Evolutionary conservation across 345 rosid species (phyloP).

Genomic region (Mallotus nudiflorus): DNA sequence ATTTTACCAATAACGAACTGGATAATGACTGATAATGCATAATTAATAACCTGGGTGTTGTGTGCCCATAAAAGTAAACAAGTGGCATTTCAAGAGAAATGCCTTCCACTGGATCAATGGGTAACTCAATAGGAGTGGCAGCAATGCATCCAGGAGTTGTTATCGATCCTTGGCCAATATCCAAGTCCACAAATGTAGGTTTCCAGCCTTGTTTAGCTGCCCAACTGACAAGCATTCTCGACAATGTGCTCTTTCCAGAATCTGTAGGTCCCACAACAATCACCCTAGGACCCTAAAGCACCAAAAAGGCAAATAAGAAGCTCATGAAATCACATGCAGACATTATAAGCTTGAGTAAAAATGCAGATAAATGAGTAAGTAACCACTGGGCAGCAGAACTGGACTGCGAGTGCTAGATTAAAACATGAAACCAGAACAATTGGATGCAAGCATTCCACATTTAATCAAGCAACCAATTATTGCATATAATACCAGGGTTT

Average conservation of each 20-base stretch:
- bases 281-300: conserved; percentile 78
- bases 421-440: not conserved
- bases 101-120: conserved; percentile 93
- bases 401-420: not conserved
- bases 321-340: not conserved
- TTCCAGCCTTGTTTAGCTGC: conserved; percentile 92
- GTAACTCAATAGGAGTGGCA: conserved; percentile 90
- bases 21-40: not conserved
- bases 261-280: conserved; percentile 88
- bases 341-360: not conserved
- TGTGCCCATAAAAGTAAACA: conserved; percentile 82
- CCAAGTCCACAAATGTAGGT: conserved; percentile 86
- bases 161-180: conserved; percentile 92
- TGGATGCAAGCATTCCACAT: not conserved
- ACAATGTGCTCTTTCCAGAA: conserved; percentile 90
- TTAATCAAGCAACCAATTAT: not conserved
- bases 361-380: not conserved
- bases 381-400: not conserved
- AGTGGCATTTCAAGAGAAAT: conserved; percentile 87
- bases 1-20: not conserved
- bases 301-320: not conserved
- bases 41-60: conserved; percentile 61
- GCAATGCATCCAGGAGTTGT: conserved; percentile 85
- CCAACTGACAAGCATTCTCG: conserved; percentile 97
- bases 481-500: too few species aligned